Base-by-base conservation (phyloP, 2,329 filamentous ascomycete genomes). In the Paraphaeosphaeria minitans region DNA sequence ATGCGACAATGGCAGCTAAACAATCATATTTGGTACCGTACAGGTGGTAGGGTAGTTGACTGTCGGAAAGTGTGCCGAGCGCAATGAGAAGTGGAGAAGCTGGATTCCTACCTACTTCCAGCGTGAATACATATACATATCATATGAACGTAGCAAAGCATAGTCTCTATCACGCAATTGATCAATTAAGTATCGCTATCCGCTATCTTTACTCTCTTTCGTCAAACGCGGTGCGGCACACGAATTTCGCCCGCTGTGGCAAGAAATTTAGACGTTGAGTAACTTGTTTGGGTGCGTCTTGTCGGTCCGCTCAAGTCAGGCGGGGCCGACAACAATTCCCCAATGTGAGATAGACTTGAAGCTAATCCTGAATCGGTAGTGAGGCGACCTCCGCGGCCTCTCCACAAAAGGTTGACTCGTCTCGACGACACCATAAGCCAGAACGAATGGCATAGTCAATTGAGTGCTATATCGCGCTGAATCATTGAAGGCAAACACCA, bases 241-340 rank as follows among this genome's bases (percentile, higher is more conserved):
- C 16, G 39, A 10, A 19, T 19, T 42, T 8, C n/a, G 39, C 39
- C 39, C 3, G 39, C 39, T 22, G 24, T 51, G 21, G 19, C 29
- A 39, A 33, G 48, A 33, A 50, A 35, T n/a, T 51, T 27, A 27
- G 24, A 13, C 19, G 33, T 33, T 19, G 12, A 37, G 21, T 19
- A 51, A n/a, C 48, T 39, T n/a, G n/a, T 51, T 51, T 29, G 24
- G 48, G 33, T 39, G 12, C 9, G 19, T 51, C 31, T n/a, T 24
- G 48, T 39, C 24, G 48, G 24, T 24, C 16, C 13, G n/a, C 9
- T 42, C 10, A 21, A 6, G n/a, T 22, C 9, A 42, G n/a, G 39
- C 19, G 48, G 48, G 48, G 48, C 48, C 48, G 48, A 51, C 33
- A 24, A 10, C 19, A 51, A 51, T 19, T 51, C 14, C 13, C 48